Evolutionary conservation across 2,329 filamentous ascomycete species (phyloP), one percentile per base, ranked within the genome.

Genomic region (Pseudogymnoascus sp.): DNA sequence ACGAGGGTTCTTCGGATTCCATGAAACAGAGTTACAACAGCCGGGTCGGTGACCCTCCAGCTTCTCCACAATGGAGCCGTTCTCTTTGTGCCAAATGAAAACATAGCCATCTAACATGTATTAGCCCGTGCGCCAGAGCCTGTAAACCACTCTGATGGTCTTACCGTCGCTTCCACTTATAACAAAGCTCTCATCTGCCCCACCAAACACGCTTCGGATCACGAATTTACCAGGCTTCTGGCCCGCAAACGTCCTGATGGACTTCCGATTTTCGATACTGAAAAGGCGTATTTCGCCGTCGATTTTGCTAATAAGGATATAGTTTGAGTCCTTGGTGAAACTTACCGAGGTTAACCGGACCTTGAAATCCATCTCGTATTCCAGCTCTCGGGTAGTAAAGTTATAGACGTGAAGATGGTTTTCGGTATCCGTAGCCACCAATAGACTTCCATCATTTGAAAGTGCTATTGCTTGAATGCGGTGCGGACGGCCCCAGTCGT

Each of bases 1-100:
- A 64, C 84, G 84, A 0, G 90, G 86, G 70, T 97, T 85, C 9
- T 78, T 81, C 1, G 94, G 92, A 69, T 93, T 94, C 93, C 94
- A 99, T 21, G 88, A 82, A 37, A 95, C 89, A 6, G 90, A 84
- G 72, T 97, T 97, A 66, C 94, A 93, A 64, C 85, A 87, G 35
- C 91, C 87, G 10, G 83, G 81, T 5, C 79, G 77, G 69, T 97
- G 93, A 0, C 87, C 92, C 33, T 85, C 82, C 2, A 97, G 78
- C 58, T 84, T 87, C 70, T 92, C 89, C 5, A 99, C 85, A 0
- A 88, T 80, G 5, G 82, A 79, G 5, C 90, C 91, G 36, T 88
- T 90, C 62, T 87, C 87, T 73, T 91, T 94, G 73, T 96, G 90
- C 91, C 92, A 97, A 64, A 99, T 90, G 72, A 91, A 88, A 42